These are phyloP conservation scores for Clarireedia monteithiana DNA, from an alignment of 2,329 filamentous ascomycete species.

Conservation along the genomic window DNA sequence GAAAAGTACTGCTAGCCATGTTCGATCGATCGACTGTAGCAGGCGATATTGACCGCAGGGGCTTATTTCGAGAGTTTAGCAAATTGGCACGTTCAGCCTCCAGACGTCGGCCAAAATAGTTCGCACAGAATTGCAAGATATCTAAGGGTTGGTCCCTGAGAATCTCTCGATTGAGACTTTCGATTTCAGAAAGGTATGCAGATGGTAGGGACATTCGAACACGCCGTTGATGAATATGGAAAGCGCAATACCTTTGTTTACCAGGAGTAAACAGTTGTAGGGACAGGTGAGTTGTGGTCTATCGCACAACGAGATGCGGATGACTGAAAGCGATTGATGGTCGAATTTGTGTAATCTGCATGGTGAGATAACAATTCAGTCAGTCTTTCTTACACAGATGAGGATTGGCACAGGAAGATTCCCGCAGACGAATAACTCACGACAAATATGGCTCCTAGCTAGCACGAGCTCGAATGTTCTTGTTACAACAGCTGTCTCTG, in stretches of 20 bases:
- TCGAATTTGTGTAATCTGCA: neutral
- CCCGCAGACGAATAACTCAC: neutral
- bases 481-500: neutral
- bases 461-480: neutral
- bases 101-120: conserved; percentile 59
- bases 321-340: neutral
- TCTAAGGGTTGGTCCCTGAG: conserved; percentile 51
- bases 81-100: conserved; percentile 55
- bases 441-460: neutral
- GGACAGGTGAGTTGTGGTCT: neutral
- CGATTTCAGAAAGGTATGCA: conserved; percentile 54
- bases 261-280: neutral
- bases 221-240: neutral
- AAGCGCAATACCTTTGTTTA: conserved; percentile 7
- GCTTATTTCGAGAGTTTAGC: conserved; percentile 32
- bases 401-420: too few relatives aligned
- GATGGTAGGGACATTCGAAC: conserved; percentile 40
- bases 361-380: neutral
- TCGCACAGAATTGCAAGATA: conserved; percentile 62
- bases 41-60: conserved; percentile 25
- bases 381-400: neutral
- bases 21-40: conserved; percentile 29
- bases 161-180: conserved; percentile 54
- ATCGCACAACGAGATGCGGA: conserved; percentile 2
- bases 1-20: conserved; percentile 72